These are phyloP conservation scores for Globisporangium megalacanthum DNA, from an alignment of 352 stramenopile species.

Conservation along the genomic window DNA sequence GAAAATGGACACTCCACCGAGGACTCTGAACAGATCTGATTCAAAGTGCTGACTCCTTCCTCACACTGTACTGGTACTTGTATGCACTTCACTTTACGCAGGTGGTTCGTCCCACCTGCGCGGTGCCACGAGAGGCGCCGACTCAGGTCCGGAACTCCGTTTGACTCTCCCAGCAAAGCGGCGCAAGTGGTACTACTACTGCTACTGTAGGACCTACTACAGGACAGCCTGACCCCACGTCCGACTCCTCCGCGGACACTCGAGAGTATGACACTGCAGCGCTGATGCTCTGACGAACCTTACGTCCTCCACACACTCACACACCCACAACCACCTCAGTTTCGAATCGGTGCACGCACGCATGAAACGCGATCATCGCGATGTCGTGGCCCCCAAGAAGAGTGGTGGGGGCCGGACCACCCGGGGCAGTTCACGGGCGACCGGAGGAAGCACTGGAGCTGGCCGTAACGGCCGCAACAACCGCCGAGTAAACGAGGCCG, in stretches of 20 bases:
- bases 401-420: not conserved
- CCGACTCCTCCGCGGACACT: conserved; percentile 8
- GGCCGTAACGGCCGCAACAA: not conserved
- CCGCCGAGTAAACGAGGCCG: not conserved
- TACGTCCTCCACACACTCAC: no score
- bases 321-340: not conserved
- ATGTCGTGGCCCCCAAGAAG: not conserved
- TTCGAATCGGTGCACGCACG: not conserved
- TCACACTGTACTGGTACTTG: no score
- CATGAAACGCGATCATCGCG: conserved; percentile 12
- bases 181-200: conserved; percentile 2
- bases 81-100: no score
- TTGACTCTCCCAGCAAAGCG: not conserved
- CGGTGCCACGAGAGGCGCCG: not conserved
- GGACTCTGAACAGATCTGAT: no score
- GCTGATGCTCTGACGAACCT: not conserved
- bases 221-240: no score
- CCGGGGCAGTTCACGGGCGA: not conserved
- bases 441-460: not conserved
- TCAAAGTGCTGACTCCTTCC: no score
- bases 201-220: not conserved
- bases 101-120: not conserved
- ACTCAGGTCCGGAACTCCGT: not conserved
- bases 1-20: no score
- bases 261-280: conserved; percentile 8